These are phyloP conservation scores for Aureobasidium sp. DNA, from an alignment of 2,329 filamentous ascomycete species.

Conservation along the genomic window DNA sequence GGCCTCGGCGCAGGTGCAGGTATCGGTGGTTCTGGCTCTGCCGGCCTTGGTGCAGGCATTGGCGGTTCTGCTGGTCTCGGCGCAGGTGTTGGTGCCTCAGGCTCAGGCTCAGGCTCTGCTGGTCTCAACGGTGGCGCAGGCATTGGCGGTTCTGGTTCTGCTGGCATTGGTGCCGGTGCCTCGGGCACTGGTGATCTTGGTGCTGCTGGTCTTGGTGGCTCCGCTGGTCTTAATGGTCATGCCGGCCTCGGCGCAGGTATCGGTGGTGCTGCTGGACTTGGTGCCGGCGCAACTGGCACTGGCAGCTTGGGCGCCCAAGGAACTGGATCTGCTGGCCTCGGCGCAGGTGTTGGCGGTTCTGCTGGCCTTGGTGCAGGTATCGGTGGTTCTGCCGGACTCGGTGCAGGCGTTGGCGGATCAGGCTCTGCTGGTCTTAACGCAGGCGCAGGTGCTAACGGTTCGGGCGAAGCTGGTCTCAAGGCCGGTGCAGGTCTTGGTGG, in stretches of 20 bases:
- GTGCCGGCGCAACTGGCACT: slow-evolving; percentile 15
- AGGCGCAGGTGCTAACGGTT: slow-evolving; percentile 18
- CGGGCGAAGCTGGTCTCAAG: slow-evolving; percentile 12
- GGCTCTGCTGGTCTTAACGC: slow-evolving; percentile 22
- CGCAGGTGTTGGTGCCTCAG: not conserved
- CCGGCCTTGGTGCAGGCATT: not conserved
- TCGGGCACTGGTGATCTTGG: slow-evolving; percentile 17
- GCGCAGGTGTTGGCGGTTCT: slow-evolving; percentile 16
- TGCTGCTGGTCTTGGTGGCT: slow-evolving; percentile 12
- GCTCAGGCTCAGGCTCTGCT: slow-evolving; percentile 16
- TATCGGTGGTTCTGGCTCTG: not conserved
- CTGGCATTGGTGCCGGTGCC: slow-evolving; percentile 12
- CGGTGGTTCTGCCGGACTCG: slow-evolving; percentile 23
- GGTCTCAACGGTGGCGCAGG: slow-evolving; percentile 19
- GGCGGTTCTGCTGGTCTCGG: slow-evolving; percentile 20
- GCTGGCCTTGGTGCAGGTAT: slow-evolving; percentile 19
- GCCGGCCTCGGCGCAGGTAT: not conserved
- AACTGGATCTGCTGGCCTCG: slow-evolving; percentile 16
- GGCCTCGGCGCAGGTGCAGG: slow-evolving; percentile 23
- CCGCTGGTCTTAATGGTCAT: slow-evolving; percentile 29
- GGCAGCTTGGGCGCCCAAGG: slow-evolving; percentile 16
- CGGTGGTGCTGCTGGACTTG: not conserved
- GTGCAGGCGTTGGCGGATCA: slow-evolving; percentile 22
- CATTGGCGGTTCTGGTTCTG: slow-evolving; percentile 29
- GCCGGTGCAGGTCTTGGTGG: slow-evolving; percentile 21